Base-by-base conservation (phyloP, 2,329 filamentous ascomycete species). In the Epicoccum sorghinum region DNA sequence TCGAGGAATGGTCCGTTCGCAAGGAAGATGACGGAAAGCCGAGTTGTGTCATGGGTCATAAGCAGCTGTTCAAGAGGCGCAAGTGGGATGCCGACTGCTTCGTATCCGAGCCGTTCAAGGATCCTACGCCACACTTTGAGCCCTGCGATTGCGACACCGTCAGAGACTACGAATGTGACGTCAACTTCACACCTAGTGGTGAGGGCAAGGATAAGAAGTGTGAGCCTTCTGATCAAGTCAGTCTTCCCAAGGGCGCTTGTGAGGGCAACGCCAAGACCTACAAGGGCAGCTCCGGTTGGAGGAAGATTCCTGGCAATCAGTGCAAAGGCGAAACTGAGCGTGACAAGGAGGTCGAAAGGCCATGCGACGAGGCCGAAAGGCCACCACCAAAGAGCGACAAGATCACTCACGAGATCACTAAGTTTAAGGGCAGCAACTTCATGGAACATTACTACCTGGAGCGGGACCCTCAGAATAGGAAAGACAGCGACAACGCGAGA, bases 11-110 rank as follows among this genome's bases (percentile, higher is more conserved):
- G 95, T 86, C 86, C 61, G 95, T 95, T 23, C 87, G 93, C 13
- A 82, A 90, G 33, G 89, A 96, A 69, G 84, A 89, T 27, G 84
- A 96, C 22, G 89, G 89, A 29, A 84, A 96, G 46, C 84, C 93
- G 2, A 90, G 87, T 45, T 99, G 95, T 73, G 80, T 99, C 61
- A 98, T 99, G 93, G 95, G 95, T 18, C 93, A 96, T 72, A 96
- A 88, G 67, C 93, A 98, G 71, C 91, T 85, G 58, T 99, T 89
- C 75, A 83, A 81, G 49, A 86, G 95, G 60, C 87, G 95, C 65
- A 98, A 96, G 80, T 89, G 91, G 71, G 84, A 90, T 64, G 89
- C 90, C 14, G 86, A 96, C 57, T 99, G 96, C 76, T 96, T 97
- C 72, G 83, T 98, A 64, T 89, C 90, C 65, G 82, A 90, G 56